Evolutionary conservation across 345 rosid genomes (phyloP).

Genomic region (Trapa bicornis): DNA sequence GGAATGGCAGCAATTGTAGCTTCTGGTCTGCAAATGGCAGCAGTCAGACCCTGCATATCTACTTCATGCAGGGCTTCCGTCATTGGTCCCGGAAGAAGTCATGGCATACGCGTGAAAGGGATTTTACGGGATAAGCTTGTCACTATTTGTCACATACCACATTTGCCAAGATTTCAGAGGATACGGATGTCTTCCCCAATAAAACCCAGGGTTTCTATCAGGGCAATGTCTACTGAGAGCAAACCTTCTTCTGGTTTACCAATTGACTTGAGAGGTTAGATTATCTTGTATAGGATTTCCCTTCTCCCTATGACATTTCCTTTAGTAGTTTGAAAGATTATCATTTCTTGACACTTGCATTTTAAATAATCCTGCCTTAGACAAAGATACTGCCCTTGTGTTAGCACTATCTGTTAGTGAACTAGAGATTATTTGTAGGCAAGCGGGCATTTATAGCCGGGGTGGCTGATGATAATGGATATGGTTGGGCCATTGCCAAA

Average conservation of each 20-base stretch:
- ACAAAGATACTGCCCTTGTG: background rate
- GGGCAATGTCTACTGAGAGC: constrained; percentile 48
- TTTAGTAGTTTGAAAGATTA: too few relatives aligned
- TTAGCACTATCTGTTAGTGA: background rate
- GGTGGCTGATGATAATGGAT: constrained; percentile 94
- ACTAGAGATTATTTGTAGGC: constrained; percentile 33
- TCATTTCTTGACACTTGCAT: too few relatives aligned
- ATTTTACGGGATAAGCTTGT: constrained; percentile 42
- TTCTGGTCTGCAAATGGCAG: constrained; percentile 45
- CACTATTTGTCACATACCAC: constrained; percentile 36
- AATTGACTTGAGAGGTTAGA: constrained; percentile 68
- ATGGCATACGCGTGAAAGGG: constrained; percentile 26
- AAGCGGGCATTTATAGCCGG: constrained; percentile 96
- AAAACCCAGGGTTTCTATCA: constrained; percentile 33
- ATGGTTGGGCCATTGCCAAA: constrained; percentile 98
- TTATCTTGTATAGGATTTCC: background rate
- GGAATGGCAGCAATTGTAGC: constrained; percentile 55
- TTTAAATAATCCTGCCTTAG: too few relatives aligned
- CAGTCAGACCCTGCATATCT: constrained; percentile 39
- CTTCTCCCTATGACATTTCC: background rate
- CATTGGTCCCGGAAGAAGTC: constrained; percentile 26
- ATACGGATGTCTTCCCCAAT: constrained; percentile 20
- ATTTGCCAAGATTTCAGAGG: constrained; percentile 23
- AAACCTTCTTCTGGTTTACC: constrained; percentile 54
- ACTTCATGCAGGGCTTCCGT: constrained; percentile 29